Evolutionary conservation across 257 asterid species (phyloP).

Genomic region (Jaltomata sinuosa): DNA sequence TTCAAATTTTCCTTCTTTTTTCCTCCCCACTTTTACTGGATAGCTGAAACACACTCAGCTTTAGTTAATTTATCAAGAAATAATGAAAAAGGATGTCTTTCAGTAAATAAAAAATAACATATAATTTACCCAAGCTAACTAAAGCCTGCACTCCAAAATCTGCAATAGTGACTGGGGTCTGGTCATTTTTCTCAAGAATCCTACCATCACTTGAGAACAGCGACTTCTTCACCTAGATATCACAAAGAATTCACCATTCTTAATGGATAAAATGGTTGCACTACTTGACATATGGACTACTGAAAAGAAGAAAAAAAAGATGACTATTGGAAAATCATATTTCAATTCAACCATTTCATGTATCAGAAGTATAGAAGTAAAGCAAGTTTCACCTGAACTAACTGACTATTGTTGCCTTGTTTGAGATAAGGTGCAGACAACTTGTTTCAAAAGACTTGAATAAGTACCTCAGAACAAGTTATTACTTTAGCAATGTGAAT

Average conservation of each 20-base stretch:
- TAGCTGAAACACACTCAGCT: background rate
- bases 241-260: background rate
- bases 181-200: constrained; percentile 60
- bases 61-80: background rate
- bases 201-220: constrained; percentile 50
- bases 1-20: background rate
- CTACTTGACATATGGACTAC: background rate
- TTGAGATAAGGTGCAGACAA: background rate
- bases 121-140: constrained; percentile 67
- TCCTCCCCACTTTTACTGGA: background rate
- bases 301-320: background rate
- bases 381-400: background rate
- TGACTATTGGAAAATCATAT: background rate
- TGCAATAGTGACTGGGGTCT: constrained; percentile 89
- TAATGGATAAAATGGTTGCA: background rate
- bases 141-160: constrained; percentile 98
- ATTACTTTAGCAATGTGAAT: background rate
- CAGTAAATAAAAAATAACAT: background rate
- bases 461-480: background rate
- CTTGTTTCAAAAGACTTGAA: background rate
- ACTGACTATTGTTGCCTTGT: background rate
- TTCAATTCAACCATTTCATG: background rate
- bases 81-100: background rate
- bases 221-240: constrained; percentile 65
- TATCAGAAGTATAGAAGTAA: background rate